A percentile compares a stretch with the other conserved stretches of the same genome.
phyloP scores from a whole-genome alignment of 352 stramenopile species.

The Aphanomyces euteiches region DNA sequence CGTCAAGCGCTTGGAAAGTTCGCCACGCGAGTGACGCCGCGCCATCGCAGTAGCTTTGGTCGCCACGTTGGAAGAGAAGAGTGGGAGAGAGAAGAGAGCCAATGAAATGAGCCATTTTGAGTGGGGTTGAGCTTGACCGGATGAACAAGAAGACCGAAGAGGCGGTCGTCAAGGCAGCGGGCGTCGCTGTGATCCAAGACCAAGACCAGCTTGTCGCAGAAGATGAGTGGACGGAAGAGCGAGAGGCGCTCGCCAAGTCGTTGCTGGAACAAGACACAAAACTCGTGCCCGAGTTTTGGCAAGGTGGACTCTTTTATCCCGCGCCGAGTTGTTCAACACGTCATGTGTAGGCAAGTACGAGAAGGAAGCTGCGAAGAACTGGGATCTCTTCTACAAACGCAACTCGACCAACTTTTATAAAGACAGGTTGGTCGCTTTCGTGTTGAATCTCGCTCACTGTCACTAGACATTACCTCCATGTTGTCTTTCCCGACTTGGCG shows the following conservation, averaged over 20 bases:
- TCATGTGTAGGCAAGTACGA: slow-evolving; percentile 68
- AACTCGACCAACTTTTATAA: slow-evolving; percentile 95
- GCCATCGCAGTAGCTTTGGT: no score
- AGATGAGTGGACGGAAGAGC: slow-evolving; percentile 80
- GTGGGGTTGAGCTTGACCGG: neutral
- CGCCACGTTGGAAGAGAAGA: no score
- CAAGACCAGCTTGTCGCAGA: slow-evolving; percentile 63
- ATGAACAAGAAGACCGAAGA: slow-evolving; percentile 72
- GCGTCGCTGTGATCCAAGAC: slow-evolving; percentile 62
- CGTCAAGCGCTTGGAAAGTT: no score
- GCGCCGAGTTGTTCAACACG: slow-evolving; percentile 21
- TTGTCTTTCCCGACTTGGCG: slow-evolving; percentile 88
- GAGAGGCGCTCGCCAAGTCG: slow-evolving; percentile 61
- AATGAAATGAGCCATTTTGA: slow-evolving; percentile 3
- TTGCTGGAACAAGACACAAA: slow-evolving; percentile 70
- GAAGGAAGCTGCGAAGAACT: slow-evolving; percentile 78
- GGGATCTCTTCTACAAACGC: slow-evolving; percentile 93
- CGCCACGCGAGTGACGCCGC: no score
- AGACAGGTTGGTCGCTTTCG: slow-evolving; percentile 52
- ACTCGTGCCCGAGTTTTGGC: slow-evolving; percentile 75
- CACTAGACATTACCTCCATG: slow-evolving; percentile 86
- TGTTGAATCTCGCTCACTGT: neutral
- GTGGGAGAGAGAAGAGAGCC: slow-evolving; percentile 1
- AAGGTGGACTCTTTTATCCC: slow-evolving; percentile 38
- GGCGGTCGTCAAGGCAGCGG: slow-evolving; percentile 63